A percentile compares a stretch with the other conserved stretches of the same genome.
phyloP scores from a whole-genome alignment of 345 rosid genomes.

The Citrus trifoliata region DNA sequence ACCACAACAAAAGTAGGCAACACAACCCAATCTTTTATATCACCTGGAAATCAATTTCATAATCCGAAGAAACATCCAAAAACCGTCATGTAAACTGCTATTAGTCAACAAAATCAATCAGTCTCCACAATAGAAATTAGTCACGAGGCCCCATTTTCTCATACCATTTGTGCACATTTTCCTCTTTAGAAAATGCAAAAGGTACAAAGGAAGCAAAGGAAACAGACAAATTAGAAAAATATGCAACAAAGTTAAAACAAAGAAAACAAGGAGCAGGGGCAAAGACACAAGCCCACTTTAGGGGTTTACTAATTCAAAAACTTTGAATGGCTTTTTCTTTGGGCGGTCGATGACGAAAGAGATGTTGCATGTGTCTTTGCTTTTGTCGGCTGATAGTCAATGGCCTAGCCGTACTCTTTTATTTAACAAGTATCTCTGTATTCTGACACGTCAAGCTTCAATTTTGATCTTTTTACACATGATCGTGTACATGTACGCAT shows the following conservation, averaged over 20 bases:
- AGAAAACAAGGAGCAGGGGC: neutral
- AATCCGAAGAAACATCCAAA: neutral
- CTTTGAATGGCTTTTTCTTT: constrained; percentile 30
- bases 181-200: neutral
- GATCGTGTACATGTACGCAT: neutral
- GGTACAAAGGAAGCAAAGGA: neutral
- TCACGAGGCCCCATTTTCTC: neutral
- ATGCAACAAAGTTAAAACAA: constrained; percentile 4
- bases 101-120: constrained; percentile 10
- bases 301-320: constrained; percentile 24
- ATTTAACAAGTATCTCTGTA: neutral
- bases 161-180: constrained; percentile 9
- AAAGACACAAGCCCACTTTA: constrained; percentile 28
- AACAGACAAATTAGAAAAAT: neutral
- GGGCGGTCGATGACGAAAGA: constrained; percentile 46
- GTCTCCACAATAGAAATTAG: neutral
- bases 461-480: neutral
- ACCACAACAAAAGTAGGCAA: constrained; percentile 8
- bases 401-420: neutral
- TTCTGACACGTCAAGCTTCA: constrained; percentile 18
- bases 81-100: neutral
- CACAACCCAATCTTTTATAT: neutral
- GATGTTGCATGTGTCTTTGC: neutral
- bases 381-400: constrained; percentile 32
- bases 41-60: neutral